A percentile compares a stretch with the other conserved stretches of the same genome.
Conservation (phyloP, 177 flowering plant species). For the Vitis hybrid region DNA sequence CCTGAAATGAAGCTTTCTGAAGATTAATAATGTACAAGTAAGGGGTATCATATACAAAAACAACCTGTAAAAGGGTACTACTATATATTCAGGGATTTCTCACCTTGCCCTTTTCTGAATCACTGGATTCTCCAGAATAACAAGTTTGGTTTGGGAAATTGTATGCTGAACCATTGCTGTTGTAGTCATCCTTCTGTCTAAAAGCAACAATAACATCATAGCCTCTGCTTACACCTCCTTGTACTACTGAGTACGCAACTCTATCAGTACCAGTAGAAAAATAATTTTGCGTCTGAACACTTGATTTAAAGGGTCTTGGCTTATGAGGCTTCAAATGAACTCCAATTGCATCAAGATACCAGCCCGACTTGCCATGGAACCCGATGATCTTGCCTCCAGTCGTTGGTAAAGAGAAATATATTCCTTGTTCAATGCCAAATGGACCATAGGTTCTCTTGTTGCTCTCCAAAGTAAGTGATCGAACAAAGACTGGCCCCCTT, state of each 20-base stretch:
- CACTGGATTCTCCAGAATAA: slow-evolving; percentile 11
- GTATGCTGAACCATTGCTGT: not conserved
- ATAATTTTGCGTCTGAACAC: slow-evolving; percentile 24
- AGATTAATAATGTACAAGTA: too few species aligned
- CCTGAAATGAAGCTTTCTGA: too few species aligned
- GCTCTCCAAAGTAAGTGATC: slow-evolving; percentile 63
- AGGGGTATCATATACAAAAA: too few species aligned
- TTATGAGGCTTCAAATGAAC: slow-evolving; percentile 52
- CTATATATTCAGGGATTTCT: not conserved
- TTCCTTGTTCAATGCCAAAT: slow-evolving; percentile 65
- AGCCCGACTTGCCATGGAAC: slow-evolving; percentile 62
- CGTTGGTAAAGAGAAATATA: slow-evolving; percentile 48
- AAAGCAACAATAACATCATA: slow-evolving; percentile 63
- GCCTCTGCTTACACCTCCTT: slow-evolving; percentile 46
- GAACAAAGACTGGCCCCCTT: slow-evolving; percentile 40
- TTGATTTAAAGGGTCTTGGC: slow-evolving; percentile 25
- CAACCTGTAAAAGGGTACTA: too few species aligned
- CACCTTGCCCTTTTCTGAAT: slow-evolving; percentile 27
- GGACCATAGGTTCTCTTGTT: slow-evolving; percentile 73
- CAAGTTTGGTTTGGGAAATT: slow-evolving; percentile 13
- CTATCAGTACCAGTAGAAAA: slow-evolving; percentile 26
- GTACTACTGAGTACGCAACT: slow-evolving; percentile 51
- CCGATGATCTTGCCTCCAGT: slow-evolving; percentile 65
- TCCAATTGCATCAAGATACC: slow-evolving; percentile 76
- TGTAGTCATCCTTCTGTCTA: slow-evolving; percentile 39